These are phyloP conservation scores for Populus simonii DNA, from an alignment of 345 rosid genomes.

Conservation along the genomic window DNA sequence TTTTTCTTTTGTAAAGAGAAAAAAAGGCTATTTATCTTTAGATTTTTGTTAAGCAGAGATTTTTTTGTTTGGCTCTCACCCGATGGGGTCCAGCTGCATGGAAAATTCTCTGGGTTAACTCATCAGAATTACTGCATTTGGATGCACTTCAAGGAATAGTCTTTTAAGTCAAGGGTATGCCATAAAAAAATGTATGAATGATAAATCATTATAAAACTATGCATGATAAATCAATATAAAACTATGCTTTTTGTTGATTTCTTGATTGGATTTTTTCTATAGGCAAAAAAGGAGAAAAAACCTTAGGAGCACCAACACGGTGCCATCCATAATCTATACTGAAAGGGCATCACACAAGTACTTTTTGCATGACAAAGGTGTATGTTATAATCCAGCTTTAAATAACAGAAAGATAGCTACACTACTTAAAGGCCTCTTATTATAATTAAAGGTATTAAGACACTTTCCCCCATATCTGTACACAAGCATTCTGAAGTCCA, in stretches of 20 bases:
- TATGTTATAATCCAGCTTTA: no score
- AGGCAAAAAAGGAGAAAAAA: no score
- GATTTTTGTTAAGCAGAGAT: not conserved
- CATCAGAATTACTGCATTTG: not conserved
- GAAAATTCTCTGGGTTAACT: not conserved
- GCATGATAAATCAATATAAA: not conserved
- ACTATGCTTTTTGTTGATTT: not conserved
- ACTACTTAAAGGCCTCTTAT: no score
- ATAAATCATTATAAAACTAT: not conserved
- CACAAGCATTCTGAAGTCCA: no score
- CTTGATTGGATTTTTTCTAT: no score
- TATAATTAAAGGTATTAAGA: no score
- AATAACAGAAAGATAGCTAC: no score
- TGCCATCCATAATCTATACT: no score
- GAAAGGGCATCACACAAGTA: no score
- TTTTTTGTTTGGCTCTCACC: not conserved
- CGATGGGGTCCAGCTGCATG: not conserved
- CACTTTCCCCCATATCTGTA: no score
- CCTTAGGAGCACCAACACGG: no score
- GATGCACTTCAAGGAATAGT: not conserved
- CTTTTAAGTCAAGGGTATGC: not conserved
- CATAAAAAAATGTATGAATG: not conserved
- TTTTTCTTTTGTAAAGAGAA: not conserved
- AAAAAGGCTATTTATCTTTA: not conserved
- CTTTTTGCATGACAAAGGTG: no score